Percentiles rank a stretch among this genome's conserved stretches.
Conservation (phyloP, 2,329 filamentous ascomycete genomes). For the Penicillium sp. region DNA sequence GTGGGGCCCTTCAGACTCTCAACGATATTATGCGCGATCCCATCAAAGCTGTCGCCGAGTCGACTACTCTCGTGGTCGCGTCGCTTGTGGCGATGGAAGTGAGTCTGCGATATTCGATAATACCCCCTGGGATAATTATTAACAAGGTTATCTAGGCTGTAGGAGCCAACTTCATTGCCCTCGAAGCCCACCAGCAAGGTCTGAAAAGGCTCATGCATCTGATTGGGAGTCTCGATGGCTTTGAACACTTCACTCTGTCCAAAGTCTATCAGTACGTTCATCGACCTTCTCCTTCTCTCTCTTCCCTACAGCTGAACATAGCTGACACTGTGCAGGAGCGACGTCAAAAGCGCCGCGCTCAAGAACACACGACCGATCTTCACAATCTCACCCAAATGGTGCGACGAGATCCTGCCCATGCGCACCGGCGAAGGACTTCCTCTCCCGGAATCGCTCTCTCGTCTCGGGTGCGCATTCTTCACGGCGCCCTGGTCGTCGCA, state of each 20-base stretch:
- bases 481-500: neutral
- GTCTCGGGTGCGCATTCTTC: neutral
- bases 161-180: conserved; percentile 24
- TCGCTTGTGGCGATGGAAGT: conserved; percentile 22
- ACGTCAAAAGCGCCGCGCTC: conserved; percentile 19
- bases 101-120: neutral
- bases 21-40: conserved; percentile 22
- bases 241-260: conserved; percentile 23
- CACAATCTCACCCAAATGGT: conserved; percentile 20
- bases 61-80: conserved; percentile 23
- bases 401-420: conserved; percentile 20
- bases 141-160: conserved; percentile 12
- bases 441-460: neutral
- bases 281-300: neutral
- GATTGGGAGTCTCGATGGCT: conserved; percentile 20
- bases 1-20: conserved; percentile 23
- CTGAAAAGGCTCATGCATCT: conserved; percentile 21
- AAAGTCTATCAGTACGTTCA: conserved; percentile 25
- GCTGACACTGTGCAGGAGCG: conserved; percentile 11
- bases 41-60: conserved; percentile 20
- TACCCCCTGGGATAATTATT: neutral
- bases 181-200: conserved; percentile 23
- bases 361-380: conserved; percentile 17
- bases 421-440: neutral
- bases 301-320: no score